These are phyloP conservation scores for Tanacetum coccineum DNA, from an alignment of 129 eudicot genomes.

Conservation along the genomic window DNA sequence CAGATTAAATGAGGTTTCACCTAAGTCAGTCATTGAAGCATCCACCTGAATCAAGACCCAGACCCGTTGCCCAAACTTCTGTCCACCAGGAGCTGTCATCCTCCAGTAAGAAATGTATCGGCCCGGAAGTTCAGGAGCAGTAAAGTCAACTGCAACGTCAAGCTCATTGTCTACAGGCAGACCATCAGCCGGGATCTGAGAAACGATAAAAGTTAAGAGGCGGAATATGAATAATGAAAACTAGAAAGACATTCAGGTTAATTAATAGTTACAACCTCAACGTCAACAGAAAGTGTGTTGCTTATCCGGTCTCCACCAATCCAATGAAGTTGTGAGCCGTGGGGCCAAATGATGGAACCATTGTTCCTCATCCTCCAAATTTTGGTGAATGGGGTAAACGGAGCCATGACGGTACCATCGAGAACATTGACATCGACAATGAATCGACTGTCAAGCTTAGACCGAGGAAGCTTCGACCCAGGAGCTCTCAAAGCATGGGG, in stretches of 20 bases:
- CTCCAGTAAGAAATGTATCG: constrained; percentile 90
- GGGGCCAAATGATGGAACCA: constrained; percentile 71
- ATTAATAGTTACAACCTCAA: constrained; percentile 45
- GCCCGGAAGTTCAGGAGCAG: constrained; percentile 73
- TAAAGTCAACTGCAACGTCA: constrained; percentile 76
- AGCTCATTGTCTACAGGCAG: constrained; percentile 51
- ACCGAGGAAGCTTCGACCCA: constrained; percentile 34
- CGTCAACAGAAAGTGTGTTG: constrained; percentile 41
- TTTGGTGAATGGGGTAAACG: constrained; percentile 69
- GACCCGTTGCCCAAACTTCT: constrained; percentile 89
- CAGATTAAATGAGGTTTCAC: constrained; percentile 43
- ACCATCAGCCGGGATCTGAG: constrained; percentile 62
- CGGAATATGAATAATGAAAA: background rate
- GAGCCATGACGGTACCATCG: constrained; percentile 86
- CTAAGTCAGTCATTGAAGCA: constrained; percentile 44
- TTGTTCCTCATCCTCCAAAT: constrained; percentile 95
- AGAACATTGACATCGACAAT: constrained; percentile 73
- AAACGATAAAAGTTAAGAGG: background rate
- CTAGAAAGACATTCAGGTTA: background rate
- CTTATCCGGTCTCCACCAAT: constrained; percentile 80
- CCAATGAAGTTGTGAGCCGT: constrained; percentile 74
- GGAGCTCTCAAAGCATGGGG: constrained; percentile 41
- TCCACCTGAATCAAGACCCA: constrained; percentile 98
- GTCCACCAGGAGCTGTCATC: constrained; percentile 84
- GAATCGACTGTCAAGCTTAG: constrained; percentile 71